Base-by-base conservation (phyloP, 2,329 filamentous ascomycete genomes). In the Xylaria sp. region DNA sequence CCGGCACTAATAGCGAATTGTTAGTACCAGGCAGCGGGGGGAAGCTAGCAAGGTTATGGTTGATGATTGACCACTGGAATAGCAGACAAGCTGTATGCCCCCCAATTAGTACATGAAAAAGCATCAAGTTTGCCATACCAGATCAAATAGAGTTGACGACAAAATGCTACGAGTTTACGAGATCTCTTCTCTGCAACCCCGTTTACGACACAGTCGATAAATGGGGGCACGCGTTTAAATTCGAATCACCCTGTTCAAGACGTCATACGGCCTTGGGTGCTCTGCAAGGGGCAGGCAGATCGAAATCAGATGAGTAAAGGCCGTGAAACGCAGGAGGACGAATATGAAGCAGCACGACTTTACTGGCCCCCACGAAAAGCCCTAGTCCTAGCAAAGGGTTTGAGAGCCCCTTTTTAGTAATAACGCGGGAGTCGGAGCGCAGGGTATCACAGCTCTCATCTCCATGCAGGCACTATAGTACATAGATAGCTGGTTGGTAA, bases 231-330 rank as follows among this genome's bases (percentile, higher is more conserved):
- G 62, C 63, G 65, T 69, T 65, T 57, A 66, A 64, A 63, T 60
- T 62, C 59, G 62, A 69, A 69, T 58, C 61, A 66, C 69, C 63
- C 65, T 70, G 71, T 66, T 55, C 69, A 65, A 64, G 68, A 70
- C 72, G 66, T 77, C 75, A 77, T 72, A 77, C 73, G 74, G 77
- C 74, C 69, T 71, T 69, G 35, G 63, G 40, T 47, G 60, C 73
- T 74, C 75, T 72, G 71, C 71, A 74, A 73, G 60, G 64, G 61
- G 42, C 32, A 63, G 51, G 67, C 47, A 74, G 74, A 75, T 74
- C 72, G 67, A 70, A 48, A 66, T 62, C 60, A 70, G 69, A 75
- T 63, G 70, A 63, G 68, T 42, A 12, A 67, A 68, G 59, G 6
- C 68, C 35, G 69, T 59, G 54, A 71, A 40, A 62, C 21, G 69